Base-by-base conservation (phyloP, 257 asterid genomes). In the Misopates orontium region DNA sequence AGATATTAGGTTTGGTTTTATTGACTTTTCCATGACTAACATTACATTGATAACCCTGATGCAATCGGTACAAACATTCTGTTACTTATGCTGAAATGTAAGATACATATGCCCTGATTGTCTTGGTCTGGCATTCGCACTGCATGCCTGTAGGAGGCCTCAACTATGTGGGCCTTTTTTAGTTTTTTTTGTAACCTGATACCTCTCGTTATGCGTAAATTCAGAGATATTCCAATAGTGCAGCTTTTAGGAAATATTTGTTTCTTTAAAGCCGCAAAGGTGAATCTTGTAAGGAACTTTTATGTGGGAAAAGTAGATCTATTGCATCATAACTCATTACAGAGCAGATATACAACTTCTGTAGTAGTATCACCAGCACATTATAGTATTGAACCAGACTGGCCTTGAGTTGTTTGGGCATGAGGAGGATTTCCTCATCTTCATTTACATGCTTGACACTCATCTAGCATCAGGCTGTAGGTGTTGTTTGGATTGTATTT, bases 41-140 rank as follows among this genome's bases (percentile, higher is more conserved):
- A 57, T 47, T 5, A 32, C 56, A 56, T 60, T 20, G 36, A 67
- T 66, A 51, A 25, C 50, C 59, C 24, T 52, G 48, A 19, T 53
- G 54, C 22, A 4, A 6, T 42, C 20, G 41, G 61, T 47, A 24
- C 8, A 24, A n/a, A 60, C 64, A 28, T 32, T 56, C 71, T 57
- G 0, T 67, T 39, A 23, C 56, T 56, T 41, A 48, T 62, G 58
- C 67, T 50, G 59, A 19, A 13, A 18, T 56, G 21, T 55, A 49
- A 48, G 56, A 54, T 19, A 62, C 50, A 52, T 45, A 19, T 68
- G 25, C 25, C 60, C 65, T 44, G 22, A 10, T 32, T 31, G 28
- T 20, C 17, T 8, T 68, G 44, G n/a, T 57, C 44, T 17, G 51
- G 19, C 36, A 28, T 28, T 14, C 51, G 18, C 51, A 45, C 17